Base-by-base conservation (phyloP, 805 yeast species). In the Candida jianshihensis region DNA sequence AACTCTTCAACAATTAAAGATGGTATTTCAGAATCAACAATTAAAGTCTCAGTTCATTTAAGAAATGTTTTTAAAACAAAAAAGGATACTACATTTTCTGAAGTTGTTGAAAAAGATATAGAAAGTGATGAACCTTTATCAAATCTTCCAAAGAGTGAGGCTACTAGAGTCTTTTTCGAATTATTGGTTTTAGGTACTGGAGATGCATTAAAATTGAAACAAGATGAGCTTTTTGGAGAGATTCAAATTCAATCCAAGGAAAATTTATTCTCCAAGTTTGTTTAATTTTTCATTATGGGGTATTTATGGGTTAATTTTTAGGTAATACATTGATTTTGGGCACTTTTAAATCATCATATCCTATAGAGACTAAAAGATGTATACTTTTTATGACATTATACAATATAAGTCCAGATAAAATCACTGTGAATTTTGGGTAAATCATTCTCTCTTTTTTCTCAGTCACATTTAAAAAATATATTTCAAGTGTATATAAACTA, bases 161-260 rank as follows among this genome's bases (percentile, higher is more conserved):
- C 87, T 16, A 75, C 86, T 3, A 71, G 75, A 48, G 68, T 84
- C 36, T 88, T 88, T 59, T 88, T 87, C 50, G 95, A 88, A 54
- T 56, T 88, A 54, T 65, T 88, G 47, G 90, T 87, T 4, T 65
- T 88, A 39, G 94, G 94, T 2, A 80, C 92, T 6, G 68, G 76
- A 31, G 88, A 81, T 47, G 79, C 90, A 36, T 62, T 88, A 31
- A 62, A 64, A 13, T 57, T 87, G 29, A 59, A 73, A 26, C 95
- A 86, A 60, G 65, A 68, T 7, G 63, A 62, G 27, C 48, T 81
- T 16, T 85, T 78, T 44, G 81, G 79, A 5, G 74, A 71, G 26
- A 78, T 86, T 38, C 21, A 29, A 29, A 18, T 29, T 26, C 54
- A 58, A 16, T 61, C 74, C 10, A 73, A 66, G 47, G 67, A 70